Base-by-base conservation (phyloP, 768 basidiomycete species). In the Leccinum longicurvipes region DNA sequence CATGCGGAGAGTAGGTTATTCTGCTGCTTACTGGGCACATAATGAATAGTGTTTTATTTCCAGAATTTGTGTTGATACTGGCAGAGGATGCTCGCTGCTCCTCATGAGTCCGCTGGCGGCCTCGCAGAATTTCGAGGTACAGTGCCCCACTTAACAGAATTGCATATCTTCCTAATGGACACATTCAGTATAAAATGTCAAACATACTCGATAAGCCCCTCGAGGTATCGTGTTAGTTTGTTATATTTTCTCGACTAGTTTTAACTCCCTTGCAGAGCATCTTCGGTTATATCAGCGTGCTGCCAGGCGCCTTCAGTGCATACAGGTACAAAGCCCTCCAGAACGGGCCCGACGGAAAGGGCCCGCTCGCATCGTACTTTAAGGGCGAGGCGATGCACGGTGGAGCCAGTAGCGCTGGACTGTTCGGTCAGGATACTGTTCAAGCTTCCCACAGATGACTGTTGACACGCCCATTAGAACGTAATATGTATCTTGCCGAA, bases 161-260 rank as follows among this genome's bases (percentile, higher is more conserved):
- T 29, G 4, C 15, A 15, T 14, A 29, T 23, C 39, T 6, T 11
- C 56, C 41, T 61, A 31, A 60, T 41, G 56, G 24, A 44, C 2
- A 3, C 15, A 8, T 54, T 5, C 42, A 87, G 84, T 95, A 96
- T 77, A 96, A 96, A 77, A 92, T 91, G 87, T 93, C 92, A 24
- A 94, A 97, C 66, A 91, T 96, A 60, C 83, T 98, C 32, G 95
- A 98, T 71, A 98, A 98, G 71, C 94, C 95, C 1, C 81, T 94
- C 50, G 95, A 98, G 83, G 78, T 91, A 67, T 50, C 80, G 70
- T 34, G 6, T n/a, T 52, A 6, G n/a, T 51, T 48, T 36, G 14
- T 24, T 36, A 54, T 21, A 10, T 47, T 52, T 32, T 17, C 19
- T 54, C 14, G 12, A 44, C 41, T 56, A n/a, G 58, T 25, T 8